Evolutionary conservation across 768 basidiomycete species (phyloP).

Genomic region (Trametes villosa): DNA sequence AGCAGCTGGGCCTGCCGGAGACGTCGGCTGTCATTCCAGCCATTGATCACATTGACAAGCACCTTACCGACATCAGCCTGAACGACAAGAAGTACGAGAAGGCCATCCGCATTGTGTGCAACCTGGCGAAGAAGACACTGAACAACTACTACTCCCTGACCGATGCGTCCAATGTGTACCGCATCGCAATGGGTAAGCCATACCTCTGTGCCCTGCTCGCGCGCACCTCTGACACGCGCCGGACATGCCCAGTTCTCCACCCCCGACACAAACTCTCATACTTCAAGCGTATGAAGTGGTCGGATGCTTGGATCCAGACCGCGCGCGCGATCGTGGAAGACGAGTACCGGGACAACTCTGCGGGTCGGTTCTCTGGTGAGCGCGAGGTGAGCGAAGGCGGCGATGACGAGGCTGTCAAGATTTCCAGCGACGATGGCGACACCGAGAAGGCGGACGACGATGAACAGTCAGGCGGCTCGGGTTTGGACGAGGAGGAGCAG

Average conservation of each 20-base stretch:
- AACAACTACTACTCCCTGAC: constrained; percentile 42
- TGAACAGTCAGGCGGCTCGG: background rate
- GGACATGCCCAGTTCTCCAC: constrained; percentile 16
- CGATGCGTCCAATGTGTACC: constrained; percentile 36
- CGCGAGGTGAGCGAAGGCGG: too few species aligned
- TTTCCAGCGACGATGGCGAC: background rate
- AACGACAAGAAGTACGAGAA: background rate
- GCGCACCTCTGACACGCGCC: background rate
- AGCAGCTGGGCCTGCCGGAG: too few species aligned
- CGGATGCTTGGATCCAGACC: constrained; percentile 9
- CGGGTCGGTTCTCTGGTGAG: background rate
- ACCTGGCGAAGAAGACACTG: constrained; percentile 32
- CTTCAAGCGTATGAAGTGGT: constrained; percentile 12
- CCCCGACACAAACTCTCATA: constrained; percentile 17
- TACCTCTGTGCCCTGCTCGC: background rate
- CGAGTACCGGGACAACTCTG: background rate
- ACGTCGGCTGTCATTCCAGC: constrained; percentile 1
- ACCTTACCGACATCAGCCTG: constrained; percentile 5
- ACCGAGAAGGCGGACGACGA: background rate
- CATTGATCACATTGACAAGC: constrained; percentile 1
- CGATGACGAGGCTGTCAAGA: too few species aligned
- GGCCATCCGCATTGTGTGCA: constrained; percentile 30
- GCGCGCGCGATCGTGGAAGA: background rate
- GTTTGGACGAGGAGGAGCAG: too few species aligned
- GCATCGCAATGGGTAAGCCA: constrained; percentile 40